These are phyloP conservation scores for Globisporangium nagaii DNA, from an alignment of 352 stramenopile species.

Conservation along the genomic window DNA sequence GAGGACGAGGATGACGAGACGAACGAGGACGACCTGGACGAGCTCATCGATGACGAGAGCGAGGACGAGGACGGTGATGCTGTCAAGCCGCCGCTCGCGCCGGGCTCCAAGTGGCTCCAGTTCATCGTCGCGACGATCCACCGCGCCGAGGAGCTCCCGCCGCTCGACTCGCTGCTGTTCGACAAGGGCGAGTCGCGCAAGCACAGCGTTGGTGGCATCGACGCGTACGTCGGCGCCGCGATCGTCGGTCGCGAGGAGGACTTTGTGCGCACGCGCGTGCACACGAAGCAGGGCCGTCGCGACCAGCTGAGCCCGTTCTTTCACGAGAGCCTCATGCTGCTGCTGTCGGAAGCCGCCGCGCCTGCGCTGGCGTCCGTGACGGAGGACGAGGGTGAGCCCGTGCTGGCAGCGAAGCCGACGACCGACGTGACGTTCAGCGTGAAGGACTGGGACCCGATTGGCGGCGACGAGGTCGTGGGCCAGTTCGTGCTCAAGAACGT, in stretches of 20 bases:
- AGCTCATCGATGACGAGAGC: slow-evolving; percentile 31
- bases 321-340: slow-evolving; percentile 61
- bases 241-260: slow-evolving; percentile 24
- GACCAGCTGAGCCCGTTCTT: slow-evolving; percentile 57
- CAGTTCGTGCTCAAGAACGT: slow-evolving; percentile 41
- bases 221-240: slow-evolving; percentile 53
- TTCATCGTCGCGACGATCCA: slow-evolving; percentile 63
- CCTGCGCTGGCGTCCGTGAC: slow-evolving; percentile 6
- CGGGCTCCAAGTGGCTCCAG: slow-evolving; percentile 35
- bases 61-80: slow-evolving; percentile 25
- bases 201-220: slow-evolving; percentile 47
- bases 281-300: slow-evolving; percentile 52
- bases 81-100: slow-evolving; percentile 22
- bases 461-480: slow-evolving; percentile 56
- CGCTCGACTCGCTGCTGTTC: slow-evolving; percentile 53
- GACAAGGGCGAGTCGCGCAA: slow-evolving; percentile 39
- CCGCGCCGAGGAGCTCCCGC: slow-evolving; percentile 50
- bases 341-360: slow-evolving; percentile 20
- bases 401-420: background rate
- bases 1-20: slow-evolving; percentile 41
- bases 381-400: background rate
- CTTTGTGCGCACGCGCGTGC: slow-evolving; percentile 59
- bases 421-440: slow-evolving; percentile 35
- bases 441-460: slow-evolving; percentile 69
- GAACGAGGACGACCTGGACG: slow-evolving; percentile 32